Evolutionary conservation across 345 rosid species (phyloP), one percentile per base, ranked within the genome.

Genomic region (Acer campestre): DNA sequence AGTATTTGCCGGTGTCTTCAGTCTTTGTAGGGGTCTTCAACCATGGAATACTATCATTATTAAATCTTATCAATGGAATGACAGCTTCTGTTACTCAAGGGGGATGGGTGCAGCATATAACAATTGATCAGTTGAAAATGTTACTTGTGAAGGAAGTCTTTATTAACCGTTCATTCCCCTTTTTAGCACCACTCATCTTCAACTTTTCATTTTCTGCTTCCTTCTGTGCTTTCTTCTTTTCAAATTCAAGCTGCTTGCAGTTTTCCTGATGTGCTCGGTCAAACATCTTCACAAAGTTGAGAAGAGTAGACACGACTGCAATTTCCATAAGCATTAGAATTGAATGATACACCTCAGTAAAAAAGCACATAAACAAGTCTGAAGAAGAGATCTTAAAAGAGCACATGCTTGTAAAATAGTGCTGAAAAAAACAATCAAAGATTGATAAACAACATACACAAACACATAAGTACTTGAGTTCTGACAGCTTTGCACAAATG

Each of bases 231-330:
- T 82, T 91, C 81, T 84, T 87, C 91, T 81, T 93, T 79, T 89
- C 94, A 61, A 83, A 62, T 79, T 90, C 98, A 16, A 85, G 80
- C 82, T 87, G 94, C 88, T 85, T 90, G 88, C 89, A 80, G 86
- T 93, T 93, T 79, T 91, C 98, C 18, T 83, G 83, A 2, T 90
- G 94, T n/a, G 98, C 92, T 65, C 86, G 93, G 64, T 84, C 84
- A 78, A 91, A 90, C 87, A 91, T 89, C 85, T 84, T 85, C 74
- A 88, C 90, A 82, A 93, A 93, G 85, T 89, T 91, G 73, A 84
- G 93, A 74, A 93, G 82, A 6, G 93, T 93, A 75, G 98, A 88
- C 44, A 93, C 96, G 82, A 93, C 98, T 91, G 80, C 71, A 82
- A 40, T 78, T 78, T 17, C 59, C 79, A 71, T 58, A 25, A 17